These are phyloP conservation scores for Hygrocybe coccinea DNA, from an alignment of 768 basidiomycete species.

Conservation along the genomic window DNA sequence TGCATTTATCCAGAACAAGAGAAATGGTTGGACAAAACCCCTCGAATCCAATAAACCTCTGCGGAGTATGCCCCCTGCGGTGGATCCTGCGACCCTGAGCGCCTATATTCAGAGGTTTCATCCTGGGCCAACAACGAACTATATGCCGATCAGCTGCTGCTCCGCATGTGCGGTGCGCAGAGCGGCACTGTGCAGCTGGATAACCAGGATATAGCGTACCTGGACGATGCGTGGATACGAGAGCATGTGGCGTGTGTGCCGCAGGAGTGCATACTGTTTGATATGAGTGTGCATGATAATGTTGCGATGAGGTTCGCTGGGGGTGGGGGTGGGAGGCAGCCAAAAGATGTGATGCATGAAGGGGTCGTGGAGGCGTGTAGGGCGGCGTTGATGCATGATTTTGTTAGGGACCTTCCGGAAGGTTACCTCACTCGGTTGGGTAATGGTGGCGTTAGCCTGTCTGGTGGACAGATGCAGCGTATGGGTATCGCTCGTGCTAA, in stretches of 20 bases:
- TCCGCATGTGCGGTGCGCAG: slow-evolving; percentile 68
- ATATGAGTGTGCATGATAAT: slow-evolving; percentile 70
- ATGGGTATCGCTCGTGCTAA: slow-evolving; percentile 84
- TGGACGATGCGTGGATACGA: slow-evolving; percentile 68
- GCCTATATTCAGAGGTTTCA: no score
- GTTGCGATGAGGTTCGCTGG: slow-evolving; percentile 39
- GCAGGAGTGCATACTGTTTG: slow-evolving; percentile 72
- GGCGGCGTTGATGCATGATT: slow-evolving; percentile 82
- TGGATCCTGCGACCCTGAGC: no score
- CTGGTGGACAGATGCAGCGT: slow-evolving; percentile 90
- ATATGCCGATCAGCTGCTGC: slow-evolving; percentile 49
- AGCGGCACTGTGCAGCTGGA: slow-evolving; percentile 69
- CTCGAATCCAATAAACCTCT: no score
- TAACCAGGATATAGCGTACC: slow-evolving; percentile 69
- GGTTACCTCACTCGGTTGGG: slow-evolving; percentile 86
- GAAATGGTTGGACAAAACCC: no score
- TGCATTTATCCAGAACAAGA: no score
- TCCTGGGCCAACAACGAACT: no score
- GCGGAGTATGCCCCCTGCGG: no score
- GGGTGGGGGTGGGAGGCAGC: slow-evolving; percentile 47
- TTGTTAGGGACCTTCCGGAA: slow-evolving; percentile 71
- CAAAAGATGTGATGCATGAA: slow-evolving; percentile 49
- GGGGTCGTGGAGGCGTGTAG: slow-evolving; percentile 81
- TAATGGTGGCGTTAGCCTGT: slow-evolving; percentile 67
- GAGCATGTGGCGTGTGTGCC: slow-evolving; percentile 69